Evolutionary conservation across 805 yeast genomes (phyloP).

Genomic region (Kodamaea restingae): DNA sequence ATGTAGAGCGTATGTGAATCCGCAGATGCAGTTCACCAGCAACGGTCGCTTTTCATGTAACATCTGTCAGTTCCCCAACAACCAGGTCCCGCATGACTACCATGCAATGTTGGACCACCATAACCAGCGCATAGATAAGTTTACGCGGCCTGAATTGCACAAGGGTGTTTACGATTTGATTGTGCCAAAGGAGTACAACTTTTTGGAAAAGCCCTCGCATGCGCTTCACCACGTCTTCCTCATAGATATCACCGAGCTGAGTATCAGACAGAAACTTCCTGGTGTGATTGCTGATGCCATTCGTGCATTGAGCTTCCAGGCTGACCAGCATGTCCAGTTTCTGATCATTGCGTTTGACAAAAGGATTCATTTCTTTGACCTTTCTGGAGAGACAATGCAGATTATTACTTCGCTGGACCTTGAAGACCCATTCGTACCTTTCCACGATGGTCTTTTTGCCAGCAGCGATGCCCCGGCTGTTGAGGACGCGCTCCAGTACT

Average conservation of each 20-base stretch:
- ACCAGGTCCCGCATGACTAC: constrained; percentile 65
- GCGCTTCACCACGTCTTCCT: constrained; percentile 69
- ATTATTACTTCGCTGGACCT: constrained; percentile 64
- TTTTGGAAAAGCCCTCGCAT: constrained; percentile 28
- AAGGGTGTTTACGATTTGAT: constrained; percentile 81
- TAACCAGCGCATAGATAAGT: constrained; percentile 61
- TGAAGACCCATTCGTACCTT: constrained; percentile 79
- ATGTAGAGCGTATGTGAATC: constrained; percentile 87
- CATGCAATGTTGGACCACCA: constrained; percentile 55
- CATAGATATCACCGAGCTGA: constrained; percentile 62
- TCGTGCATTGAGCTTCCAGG: constrained; percentile 46
- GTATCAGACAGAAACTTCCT: constrained; percentile 58
- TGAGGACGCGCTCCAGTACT: constrained; percentile 59
- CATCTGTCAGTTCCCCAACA: constrained; percentile 72
- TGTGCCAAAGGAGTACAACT: constrained; percentile 72
- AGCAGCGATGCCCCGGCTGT: constrained; percentile 67
- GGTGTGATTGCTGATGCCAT: constrained; percentile 67
- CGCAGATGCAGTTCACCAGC: constrained; percentile 65
- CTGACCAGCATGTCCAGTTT: constrained; percentile 26
- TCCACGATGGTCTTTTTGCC: constrained; percentile 71
- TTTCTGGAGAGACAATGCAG: constrained; percentile 56
- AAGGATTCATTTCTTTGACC: constrained; percentile 66
- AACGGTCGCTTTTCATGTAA: constrained; percentile 74
- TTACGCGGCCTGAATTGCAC: constrained; percentile 68
- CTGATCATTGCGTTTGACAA: constrained; percentile 77